Conservation (phyloP, 2,329 filamentous ascomycete species). For the Hymenoscyphus fraxineus region DNA sequence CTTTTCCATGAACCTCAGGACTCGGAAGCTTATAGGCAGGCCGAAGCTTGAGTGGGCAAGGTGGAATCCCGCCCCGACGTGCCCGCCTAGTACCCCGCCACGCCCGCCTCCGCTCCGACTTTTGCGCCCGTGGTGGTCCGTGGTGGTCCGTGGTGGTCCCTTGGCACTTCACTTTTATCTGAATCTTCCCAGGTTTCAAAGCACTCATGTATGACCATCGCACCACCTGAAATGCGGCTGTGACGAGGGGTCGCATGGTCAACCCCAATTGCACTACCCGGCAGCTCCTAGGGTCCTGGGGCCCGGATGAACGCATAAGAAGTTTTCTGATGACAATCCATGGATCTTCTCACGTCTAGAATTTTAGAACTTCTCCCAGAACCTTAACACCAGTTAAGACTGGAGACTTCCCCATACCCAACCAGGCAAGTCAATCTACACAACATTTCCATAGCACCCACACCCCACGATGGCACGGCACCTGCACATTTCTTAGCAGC, state of each 20-base stretch:
- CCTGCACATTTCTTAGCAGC: too few species aligned
- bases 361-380: too few species aligned
- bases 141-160: too few species aligned
- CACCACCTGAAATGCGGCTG: neutral
- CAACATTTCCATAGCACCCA: too few species aligned
- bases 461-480: too few species aligned
- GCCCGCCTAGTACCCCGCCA: neutral
- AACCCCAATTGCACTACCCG: neutral
- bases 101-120: neutral
- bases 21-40: neutral
- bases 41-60: neutral
- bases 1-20: too few species aligned
- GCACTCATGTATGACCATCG: neutral
- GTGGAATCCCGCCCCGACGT: neutral
- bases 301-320: neutral
- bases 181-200: neutral
- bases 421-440: too few species aligned
- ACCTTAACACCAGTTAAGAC: too few species aligned
- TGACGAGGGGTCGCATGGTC: neutral
- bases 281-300: neutral
- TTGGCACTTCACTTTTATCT: neutral
- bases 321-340: conserved; percentile 19
- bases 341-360: neutral
- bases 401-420: too few species aligned
- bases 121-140: too few species aligned